phyloP scores from a whole-genome alignment of 2,329 filamentous ascomycete species.

The Talaromyces sp. region DNA sequence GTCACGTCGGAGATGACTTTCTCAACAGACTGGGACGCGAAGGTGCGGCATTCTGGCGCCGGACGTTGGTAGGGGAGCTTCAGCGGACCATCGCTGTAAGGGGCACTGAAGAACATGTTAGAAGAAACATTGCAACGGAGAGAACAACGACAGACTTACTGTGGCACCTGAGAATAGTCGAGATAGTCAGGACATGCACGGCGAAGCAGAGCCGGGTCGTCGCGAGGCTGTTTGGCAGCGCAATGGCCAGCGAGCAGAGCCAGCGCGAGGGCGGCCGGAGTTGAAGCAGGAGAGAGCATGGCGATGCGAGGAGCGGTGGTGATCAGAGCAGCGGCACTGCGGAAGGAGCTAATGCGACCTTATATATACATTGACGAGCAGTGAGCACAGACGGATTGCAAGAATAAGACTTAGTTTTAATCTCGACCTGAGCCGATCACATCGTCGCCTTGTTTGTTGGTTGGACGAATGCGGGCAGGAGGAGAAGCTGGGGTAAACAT shows the following conservation, averaged over 20 bases:
- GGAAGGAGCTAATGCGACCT: background rate
- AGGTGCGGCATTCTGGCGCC: constrained; percentile 74
- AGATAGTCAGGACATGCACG: constrained; percentile 62
- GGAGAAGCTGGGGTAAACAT: background rate
- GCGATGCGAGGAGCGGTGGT: background rate
- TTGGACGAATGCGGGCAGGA: background rate
- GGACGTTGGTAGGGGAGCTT: constrained; percentile 82
- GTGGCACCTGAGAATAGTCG: constrained; percentile 51
- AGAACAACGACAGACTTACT: constrained; percentile 43
- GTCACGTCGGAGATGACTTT: constrained; percentile 80
- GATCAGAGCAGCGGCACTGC: background rate
- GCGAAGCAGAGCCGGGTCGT: constrained; percentile 24
- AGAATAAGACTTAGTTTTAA: background rate
- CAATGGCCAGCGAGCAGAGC: constrained; percentile 5
- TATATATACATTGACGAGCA: background rate
- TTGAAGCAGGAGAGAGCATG: constrained; percentile 3
- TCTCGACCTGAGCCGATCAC: background rate
- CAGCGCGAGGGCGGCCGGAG: constrained; percentile 9
- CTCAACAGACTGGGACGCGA: constrained; percentile 80
- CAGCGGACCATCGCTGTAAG: constrained; percentile 73
- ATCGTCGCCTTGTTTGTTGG: background rate
- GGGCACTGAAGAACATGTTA: constrained; percentile 49
- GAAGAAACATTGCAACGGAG: background rate
- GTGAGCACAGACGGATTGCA: background rate
- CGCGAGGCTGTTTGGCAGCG: constrained; percentile 11